Evolutionary conservation across 768 basidiomycete species (phyloP).

Genomic region (Pulveroboletus frians): DNA sequence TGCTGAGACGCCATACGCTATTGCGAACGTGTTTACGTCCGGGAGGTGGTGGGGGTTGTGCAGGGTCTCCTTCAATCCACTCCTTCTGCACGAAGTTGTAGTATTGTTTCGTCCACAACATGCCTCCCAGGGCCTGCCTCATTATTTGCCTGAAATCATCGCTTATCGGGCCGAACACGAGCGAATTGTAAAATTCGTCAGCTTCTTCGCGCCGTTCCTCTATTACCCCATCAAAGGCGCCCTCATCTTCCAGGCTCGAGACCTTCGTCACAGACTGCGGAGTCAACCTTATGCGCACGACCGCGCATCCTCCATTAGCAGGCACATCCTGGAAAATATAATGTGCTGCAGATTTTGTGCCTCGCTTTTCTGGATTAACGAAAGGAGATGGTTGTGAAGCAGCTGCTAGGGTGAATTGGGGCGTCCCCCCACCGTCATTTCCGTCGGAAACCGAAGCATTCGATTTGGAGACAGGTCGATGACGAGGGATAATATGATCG

Average conservation of each 20-base stretch:
- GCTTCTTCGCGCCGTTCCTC: slow-evolving; percentile 91
- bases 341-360: slow-evolving; percentile 93
- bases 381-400: slow-evolving; percentile 34
- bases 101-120: slow-evolving; percentile 99
- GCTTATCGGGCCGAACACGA: slow-evolving; percentile 78
- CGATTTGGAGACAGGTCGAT: slow-evolving; percentile 55
- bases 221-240: slow-evolving; percentile 78
- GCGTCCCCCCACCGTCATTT: not conserved
- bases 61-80: slow-evolving; percentile 94
- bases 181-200: slow-evolving; percentile 87
- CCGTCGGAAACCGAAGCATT: slow-evolving; percentile 8
- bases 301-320: slow-evolving; percentile 86
- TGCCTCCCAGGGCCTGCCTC: slow-evolving; percentile 92
- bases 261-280: slow-evolving; percentile 71
- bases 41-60: slow-evolving; percentile 90
- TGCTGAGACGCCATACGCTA: slow-evolving; percentile 42
- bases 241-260: slow-evolving; percentile 79
- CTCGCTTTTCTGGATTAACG: slow-evolving; percentile 80
- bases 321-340: slow-evolving; percentile 86
- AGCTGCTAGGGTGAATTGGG: not conserved
- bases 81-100: slow-evolving; percentile 95
- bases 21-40: slow-evolving; percentile 84
- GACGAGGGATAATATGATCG: slow-evolving; percentile 88
- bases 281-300: slow-evolving; percentile 91
- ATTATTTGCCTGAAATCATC: slow-evolving; percentile 94